phyloP scores from a whole-genome alignment of 2,329 filamentous ascomycete genomes.

The Monilinia fructigena region DNA sequence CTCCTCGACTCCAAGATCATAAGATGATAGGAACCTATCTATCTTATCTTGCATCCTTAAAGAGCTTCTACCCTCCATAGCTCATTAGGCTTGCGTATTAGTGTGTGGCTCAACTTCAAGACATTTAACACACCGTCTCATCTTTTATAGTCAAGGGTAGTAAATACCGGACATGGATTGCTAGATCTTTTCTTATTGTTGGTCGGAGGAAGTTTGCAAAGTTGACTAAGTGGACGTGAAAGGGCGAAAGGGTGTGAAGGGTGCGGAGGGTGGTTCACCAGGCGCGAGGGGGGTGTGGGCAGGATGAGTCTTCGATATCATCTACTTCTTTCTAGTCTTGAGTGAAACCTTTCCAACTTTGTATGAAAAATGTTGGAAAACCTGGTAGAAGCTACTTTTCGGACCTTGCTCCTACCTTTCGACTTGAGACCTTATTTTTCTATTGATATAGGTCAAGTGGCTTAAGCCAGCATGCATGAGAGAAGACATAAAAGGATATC shows the following conservation, averaged over 20 bases:
- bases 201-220: neutral
- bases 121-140: slow-evolving; percentile 18
- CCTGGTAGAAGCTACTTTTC: slow-evolving; percentile 10
- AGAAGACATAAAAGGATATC: slow-evolving; percentile 26
- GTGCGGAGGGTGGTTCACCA: slow-evolving; percentile 12
- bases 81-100: slow-evolving; percentile 1
- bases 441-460: slow-evolving; percentile 24
- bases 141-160: slow-evolving; percentile 3
- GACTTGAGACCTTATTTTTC: neutral
- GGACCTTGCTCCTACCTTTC: neutral
- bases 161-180: slow-evolving; percentile 20
- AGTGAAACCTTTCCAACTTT: slow-evolving; percentile 18
- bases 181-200: no score
- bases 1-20: no score
- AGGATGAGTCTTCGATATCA: slow-evolving; percentile 19
- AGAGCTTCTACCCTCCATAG: no score
- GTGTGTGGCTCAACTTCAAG: slow-evolving; percentile 22
- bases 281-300: neutral
- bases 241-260: neutral
- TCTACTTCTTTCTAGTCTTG: slow-evolving; percentile 8
- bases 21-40: no score
- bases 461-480: slow-evolving; percentile 16
- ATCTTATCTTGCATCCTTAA: no score
- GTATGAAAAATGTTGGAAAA: slow-evolving; percentile 19
- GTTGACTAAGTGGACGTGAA: neutral